Evolutionary conservation across 495 filamentous ascomycete genomes (phyloP).

Genomic region (Aspergillus bertholletiae): DNA sequence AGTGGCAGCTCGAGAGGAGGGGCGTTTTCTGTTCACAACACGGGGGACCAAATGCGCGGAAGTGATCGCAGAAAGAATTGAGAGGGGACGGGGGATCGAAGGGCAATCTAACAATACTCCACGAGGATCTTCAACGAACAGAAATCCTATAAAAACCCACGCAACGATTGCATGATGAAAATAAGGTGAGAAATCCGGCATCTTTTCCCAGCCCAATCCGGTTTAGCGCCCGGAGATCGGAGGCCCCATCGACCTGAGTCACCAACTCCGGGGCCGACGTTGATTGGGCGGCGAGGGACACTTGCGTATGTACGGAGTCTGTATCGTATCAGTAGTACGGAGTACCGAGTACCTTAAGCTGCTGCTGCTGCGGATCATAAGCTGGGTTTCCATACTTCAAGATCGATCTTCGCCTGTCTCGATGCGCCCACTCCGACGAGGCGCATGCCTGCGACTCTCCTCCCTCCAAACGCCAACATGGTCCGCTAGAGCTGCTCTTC

Average conservation of each 20-base stretch:
- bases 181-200: neutral
- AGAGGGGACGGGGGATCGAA: neutral
- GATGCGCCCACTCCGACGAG: slow-evolving; percentile 22
- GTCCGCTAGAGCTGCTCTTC: slow-evolving; percentile 7
- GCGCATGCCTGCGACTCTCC: slow-evolving; percentile 29
- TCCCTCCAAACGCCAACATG: neutral
- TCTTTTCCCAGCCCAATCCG: neutral
- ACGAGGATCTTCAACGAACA: neutral
- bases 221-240: slow-evolving; percentile 22
- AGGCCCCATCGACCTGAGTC: neutral
- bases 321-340: too few relatives aligned
- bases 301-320: too few relatives aligned
- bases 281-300: neutral
- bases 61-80: neutral
- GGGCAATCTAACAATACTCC: neutral
- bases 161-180: neutral
- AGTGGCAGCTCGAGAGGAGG: neutral
- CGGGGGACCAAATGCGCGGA: too few relatives aligned
- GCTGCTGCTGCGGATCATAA: too few relatives aligned
- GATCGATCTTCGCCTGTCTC: too few relatives aligned
- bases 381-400: too few relatives aligned
- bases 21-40: neutral
- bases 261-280: neutral
- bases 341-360: too few relatives aligned
- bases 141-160: neutral